phyloP scores from a whole-genome alignment of 352 stramenopile species.

The Pythium angustatum region DNA sequence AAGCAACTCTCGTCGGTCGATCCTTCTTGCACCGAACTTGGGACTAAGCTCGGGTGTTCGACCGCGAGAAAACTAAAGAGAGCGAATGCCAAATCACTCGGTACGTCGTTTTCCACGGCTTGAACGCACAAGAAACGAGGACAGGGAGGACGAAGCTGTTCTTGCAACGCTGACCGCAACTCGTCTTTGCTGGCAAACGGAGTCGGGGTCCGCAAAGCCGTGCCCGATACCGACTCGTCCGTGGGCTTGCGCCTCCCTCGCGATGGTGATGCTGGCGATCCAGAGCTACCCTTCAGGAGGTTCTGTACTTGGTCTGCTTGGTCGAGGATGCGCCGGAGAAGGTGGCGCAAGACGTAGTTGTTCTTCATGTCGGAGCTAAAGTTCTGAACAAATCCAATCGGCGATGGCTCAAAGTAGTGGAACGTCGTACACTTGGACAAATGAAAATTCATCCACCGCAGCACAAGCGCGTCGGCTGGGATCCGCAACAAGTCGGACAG shows the following conservation, averaged over 20 bases:
- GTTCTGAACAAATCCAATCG: conserved; percentile 61
- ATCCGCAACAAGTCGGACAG: conserved; percentile 46
- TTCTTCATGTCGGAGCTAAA: conserved; percentile 67
- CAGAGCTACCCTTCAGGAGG: neutral
- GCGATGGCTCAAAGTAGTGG: conserved; percentile 17
- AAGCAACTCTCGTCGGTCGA: neutral
- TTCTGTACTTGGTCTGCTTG: conserved; percentile 2
- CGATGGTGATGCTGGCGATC: neutral
- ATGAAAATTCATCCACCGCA: conserved; percentile 76
- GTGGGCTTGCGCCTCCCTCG: neutral
- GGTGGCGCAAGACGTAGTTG: conserved; percentile 56
- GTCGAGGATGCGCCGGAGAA: conserved; percentile 43
- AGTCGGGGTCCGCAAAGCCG: neutral
- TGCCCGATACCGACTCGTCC: neutral
- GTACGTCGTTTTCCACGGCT: conserved; percentile 36
- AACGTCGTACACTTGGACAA: conserved; percentile 43
- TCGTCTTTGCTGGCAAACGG: conserved; percentile 48
- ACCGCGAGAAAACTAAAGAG: conserved; percentile 62
- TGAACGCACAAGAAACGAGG: conserved; percentile 43
- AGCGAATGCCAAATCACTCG: conserved; percentile 58
- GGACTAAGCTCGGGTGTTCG: conserved; percentile 47
- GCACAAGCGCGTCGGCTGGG: conserved; percentile 57
- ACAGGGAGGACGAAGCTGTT: conserved; percentile 44
- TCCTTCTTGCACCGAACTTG: conserved; percentile 11
- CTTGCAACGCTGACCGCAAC: conserved; percentile 36